Base-by-base conservation (phyloP, 495 filamentous ascomycete genomes). In the Neurospora discreta region DNA sequence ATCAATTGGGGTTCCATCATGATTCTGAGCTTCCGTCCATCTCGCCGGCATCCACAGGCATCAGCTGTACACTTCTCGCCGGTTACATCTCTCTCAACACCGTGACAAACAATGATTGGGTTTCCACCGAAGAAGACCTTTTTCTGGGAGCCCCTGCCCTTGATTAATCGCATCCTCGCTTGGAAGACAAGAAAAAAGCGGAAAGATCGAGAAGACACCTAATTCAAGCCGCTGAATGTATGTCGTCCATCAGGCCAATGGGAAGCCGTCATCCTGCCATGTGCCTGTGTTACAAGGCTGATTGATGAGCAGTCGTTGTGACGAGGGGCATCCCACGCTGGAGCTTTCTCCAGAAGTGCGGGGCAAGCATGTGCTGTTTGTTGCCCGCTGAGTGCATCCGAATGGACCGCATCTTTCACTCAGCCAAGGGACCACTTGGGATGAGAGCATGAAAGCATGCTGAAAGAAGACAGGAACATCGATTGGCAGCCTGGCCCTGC, bases 231-330 rank as follows among this genome's bases (percentile, higher is more conserved):
- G 52, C 33, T 36, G 33, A 26, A 26, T 60, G 30, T 2, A 60
- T 60, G 52, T 60, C 26, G 52, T 10, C 16, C 42, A 41, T 41
- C 42, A 72, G 68, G 33, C 78, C 78, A 80, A 80, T 80, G 68
- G 68, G 69, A 71, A 42, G 30, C 68, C 71, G 33, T 26, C 11
- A 74, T 74, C 42, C 20, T 67, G 38, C 72, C 78, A 79, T 78
- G 77, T 80, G 78, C 68, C 73, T 71, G 16, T 43, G n/a, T 46
- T 73, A 74, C 70, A 77, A 70, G 70, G 71, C 74, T 76, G 73
- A 74, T 58, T 71, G 72, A 75, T 69, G 71, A 39, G 33, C 44
- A 71, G 65, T 38, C 70, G n/a, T 60, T 20, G 43, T 30, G 70
- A 36, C 18, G 52, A 71, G 68, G 36, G 39, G 26, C 23, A 65